Percentiles rank a stretch among this genome's conserved stretches.
These are phyloP conservation scores for Chloropicon primus DNA, from an alignment of 139 green algal genomes.

Conservation along the genomic window DNA sequence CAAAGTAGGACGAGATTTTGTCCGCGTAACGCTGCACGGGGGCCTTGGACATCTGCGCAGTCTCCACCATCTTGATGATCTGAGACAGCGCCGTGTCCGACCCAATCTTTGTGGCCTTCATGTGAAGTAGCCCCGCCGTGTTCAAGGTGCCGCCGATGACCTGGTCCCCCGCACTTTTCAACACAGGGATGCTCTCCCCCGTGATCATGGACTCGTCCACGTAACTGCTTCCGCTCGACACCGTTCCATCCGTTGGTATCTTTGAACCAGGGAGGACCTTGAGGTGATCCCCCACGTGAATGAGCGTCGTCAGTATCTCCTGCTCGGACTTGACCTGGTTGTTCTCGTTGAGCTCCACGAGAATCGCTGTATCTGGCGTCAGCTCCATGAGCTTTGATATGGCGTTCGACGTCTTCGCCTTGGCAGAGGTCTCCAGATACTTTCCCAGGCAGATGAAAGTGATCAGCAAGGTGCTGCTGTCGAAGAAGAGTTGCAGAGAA, in stretches of 20 bases:
- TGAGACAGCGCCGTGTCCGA: conserved; percentile 49
- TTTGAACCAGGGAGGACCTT: conserved; percentile 75
- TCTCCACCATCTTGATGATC: conserved; percentile 41
- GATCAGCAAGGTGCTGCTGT: conserved; percentile 95
- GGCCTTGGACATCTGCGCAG: conserved; percentile 53
- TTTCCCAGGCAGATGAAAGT: conserved; percentile 88
- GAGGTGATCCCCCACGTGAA: conserved; percentile 46
- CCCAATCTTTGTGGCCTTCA: conserved; percentile 54
- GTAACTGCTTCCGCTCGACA: conserved; percentile 41
- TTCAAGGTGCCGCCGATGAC: conserved; percentile 70
- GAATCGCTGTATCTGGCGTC: conserved; percentile 47
- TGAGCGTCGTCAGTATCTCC: conserved; percentile 14
- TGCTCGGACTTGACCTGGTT: neutral
- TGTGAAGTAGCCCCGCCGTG: conserved; percentile 58
- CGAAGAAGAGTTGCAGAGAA: conserved; percentile 63
- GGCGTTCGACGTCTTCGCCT: conserved; percentile 68
- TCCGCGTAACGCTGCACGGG: conserved; percentile 86
- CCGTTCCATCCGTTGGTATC: conserved; percentile 75
- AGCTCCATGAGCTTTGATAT: conserved; percentile 65
- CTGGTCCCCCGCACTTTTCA: conserved; percentile 27
- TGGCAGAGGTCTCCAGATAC: conserved; percentile 23
- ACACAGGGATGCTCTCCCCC: conserved; percentile 43
- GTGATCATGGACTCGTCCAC: conserved; percentile 86
- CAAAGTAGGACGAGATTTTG: conserved; percentile 73
- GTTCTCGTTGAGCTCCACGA: conserved; percentile 51